A percentile compares a stretch with the other conserved stretches of the same genome.
phyloP scores from a whole-genome alignment of 2,329 filamentous ascomycete species.

The Diaporthe citri region DNA sequence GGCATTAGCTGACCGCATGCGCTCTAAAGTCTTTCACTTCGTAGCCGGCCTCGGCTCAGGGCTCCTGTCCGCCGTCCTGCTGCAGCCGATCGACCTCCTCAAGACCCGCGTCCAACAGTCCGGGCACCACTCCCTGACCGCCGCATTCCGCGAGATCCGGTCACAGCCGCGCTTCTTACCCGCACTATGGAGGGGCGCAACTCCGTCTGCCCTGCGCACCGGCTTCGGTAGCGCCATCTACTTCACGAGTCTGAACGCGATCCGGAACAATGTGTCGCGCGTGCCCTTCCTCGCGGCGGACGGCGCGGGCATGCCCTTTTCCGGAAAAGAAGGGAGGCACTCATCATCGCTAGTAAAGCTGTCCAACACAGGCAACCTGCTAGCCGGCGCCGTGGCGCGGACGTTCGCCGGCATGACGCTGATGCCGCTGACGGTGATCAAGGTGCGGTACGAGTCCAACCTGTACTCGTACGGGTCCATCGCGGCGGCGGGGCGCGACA shows the following conservation, averaged over 20 bases:
- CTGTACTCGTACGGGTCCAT: conserved; percentile 88
- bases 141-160: conserved; percentile 78
- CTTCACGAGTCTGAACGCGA: conserved; percentile 87
- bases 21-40: conserved; percentile 80
- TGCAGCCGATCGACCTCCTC: conserved; percentile 95
- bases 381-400: conserved; percentile 85
- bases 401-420: conserved; percentile 90
- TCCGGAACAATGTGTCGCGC: conserved; percentile 76
- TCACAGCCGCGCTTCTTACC: conserved; percentile 72
- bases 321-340: conserved; percentile 57
- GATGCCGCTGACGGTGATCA: conserved; percentile 97
- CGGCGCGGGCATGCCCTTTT: conserved; percentile 40
- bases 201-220: conserved; percentile 92
- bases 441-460: conserved; percentile 93
- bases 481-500: conserved; percentile 78
- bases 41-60: conserved; percentile 89
- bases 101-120: conserved; percentile 97
- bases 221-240: conserved; percentile 95
- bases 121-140: conserved; percentile 74
- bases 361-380: conserved; percentile 85
- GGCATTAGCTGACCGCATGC: conserved; percentile 12
- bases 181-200: conserved; percentile 90
- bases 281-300: conserved; percentile 52
- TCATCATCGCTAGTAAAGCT: conserved; percentile 86
- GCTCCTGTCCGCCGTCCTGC: conserved; percentile 86